Evolutionary conservation across 2,329 filamentous ascomycete species (phyloP), one percentile per base, ranked within the genome.

Genomic region (Exophiala viscosa): DNA sequence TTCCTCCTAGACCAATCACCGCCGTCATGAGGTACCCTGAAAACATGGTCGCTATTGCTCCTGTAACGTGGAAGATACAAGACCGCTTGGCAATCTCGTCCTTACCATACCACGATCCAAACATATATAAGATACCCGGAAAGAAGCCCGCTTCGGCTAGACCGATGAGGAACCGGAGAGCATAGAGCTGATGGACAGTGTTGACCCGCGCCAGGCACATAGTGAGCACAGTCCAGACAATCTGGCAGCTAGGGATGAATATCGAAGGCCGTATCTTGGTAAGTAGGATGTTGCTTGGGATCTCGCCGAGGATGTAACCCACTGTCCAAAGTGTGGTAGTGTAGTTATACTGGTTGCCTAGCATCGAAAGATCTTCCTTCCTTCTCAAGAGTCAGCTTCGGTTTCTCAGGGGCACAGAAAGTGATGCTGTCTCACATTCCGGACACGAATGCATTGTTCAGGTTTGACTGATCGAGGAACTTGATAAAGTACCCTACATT

Each of bases 11-110:
- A 3, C 68, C 67, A 53, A 79, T 79, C 2, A 80, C 74, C 0
- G 70, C 77, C 0, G 78, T 71, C 73, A 80, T 79, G 5, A 83
- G 63, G 55, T 80, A 82, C 0, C 80, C 80, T 11, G 68, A 70
- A 50, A 72, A 69, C 70, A 72, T 72, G 33, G 58, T 66, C 0
- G 64, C 70, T 39, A 78, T 69, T 1, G 71, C 73, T 13, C 69
- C 70, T 40, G 70, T 73, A 0, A 73, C 73, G 45, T 78, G 76
- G 60, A 79, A 79, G 11, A 80, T 78, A 46, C 73, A 76, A 2
- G 74, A 72, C 13, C 77, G 66, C 52, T 79, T 79, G 0, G 75
- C 76, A 0, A 79, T 67, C 54, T 80, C 77, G 33, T 74, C 69
- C 45, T 69, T 69, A 7, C 74, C 68, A 55, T 79, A 79, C 77